phyloP scores from a whole-genome alignment of 345 rosid genomes.

The Citrus glauca region DNA sequence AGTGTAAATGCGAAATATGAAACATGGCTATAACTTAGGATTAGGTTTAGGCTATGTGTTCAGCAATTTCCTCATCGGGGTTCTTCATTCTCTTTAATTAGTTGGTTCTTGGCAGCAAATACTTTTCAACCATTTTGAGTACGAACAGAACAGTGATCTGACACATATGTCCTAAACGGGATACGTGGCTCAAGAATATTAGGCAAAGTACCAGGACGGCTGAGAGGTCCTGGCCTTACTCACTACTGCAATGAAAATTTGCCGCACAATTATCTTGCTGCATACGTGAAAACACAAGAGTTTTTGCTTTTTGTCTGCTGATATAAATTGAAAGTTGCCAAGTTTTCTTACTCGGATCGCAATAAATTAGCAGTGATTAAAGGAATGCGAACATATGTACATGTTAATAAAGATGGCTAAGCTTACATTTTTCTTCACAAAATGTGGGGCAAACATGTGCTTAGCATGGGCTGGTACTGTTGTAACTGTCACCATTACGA shows the following conservation, averaged over 20 bases:
- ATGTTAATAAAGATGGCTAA: background rate
- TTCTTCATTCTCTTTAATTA: background rate
- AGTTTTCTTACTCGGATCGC: background rate
- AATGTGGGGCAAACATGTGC: background rate
- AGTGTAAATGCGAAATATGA: background rate
- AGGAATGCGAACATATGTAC: background rate
- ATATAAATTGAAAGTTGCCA: background rate
- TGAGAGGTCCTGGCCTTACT: background rate
- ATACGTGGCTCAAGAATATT: conserved; percentile 27
- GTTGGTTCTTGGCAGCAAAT: background rate
- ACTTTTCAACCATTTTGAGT: background rate
- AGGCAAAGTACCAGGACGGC: conserved; percentile 19
- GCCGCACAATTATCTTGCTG: background rate
- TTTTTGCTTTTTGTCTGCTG: background rate
- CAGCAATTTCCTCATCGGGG: background rate
- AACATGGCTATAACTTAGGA: background rate
- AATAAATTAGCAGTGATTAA: background rate
- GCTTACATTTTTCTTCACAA: background rate
- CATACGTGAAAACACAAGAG: background rate
- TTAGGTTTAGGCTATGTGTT: background rate
- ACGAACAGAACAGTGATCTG: conserved; percentile 17
- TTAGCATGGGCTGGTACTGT: background rate
- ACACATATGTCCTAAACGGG: conserved; percentile 7
- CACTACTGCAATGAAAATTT: background rate
- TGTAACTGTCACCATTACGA: background rate